A percentile compares a stretch with the other conserved stretches of the same genome.
These are phyloP conservation scores for Mucor velutinosus DNA, from an alignment of 371 early-diverging fungal species.

Conservation along the genomic window DNA sequence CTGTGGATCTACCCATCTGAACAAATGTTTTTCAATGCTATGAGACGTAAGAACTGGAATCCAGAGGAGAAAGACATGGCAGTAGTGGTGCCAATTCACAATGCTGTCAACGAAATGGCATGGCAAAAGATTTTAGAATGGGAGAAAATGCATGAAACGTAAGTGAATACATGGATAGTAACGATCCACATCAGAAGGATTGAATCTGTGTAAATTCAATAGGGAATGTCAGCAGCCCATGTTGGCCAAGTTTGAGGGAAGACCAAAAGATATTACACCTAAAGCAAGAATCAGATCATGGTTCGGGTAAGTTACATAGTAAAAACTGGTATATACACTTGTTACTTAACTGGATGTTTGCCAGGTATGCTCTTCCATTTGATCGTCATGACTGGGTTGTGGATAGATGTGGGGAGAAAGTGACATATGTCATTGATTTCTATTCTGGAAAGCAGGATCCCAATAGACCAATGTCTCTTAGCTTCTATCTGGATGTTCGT, in stretches of 20 bases:
- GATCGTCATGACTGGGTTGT: slow-evolving; percentile 98
- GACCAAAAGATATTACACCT: slow-evolving; percentile 82
- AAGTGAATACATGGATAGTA: slow-evolving; percentile 8
- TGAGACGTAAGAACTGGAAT: slow-evolving; percentile 88
- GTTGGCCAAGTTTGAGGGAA: slow-evolving; percentile 85
- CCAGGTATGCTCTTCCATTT: slow-evolving; percentile 77
- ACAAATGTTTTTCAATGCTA: slow-evolving; percentile 93
- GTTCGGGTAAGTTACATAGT: slow-evolving; percentile 59
- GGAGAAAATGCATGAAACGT: slow-evolving; percentile 75
- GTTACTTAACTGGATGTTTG: neutral
- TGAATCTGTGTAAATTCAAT: neutral
- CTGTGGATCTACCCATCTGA: slow-evolving; percentile 97
- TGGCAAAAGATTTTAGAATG: slow-evolving; percentile 92
- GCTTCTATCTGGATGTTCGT: slow-evolving; percentile 90
- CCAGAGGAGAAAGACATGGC: slow-evolving; percentile 70
- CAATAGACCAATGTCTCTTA: slow-evolving; percentile 55
- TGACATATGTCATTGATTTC: slow-evolving; percentile 95
- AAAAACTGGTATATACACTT: neutral
- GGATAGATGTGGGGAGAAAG: slow-evolving; percentile 90
- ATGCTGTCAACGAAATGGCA: slow-evolving; percentile 90
- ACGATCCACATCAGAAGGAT: neutral
- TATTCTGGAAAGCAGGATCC: slow-evolving; percentile 77
- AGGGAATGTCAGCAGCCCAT: slow-evolving; percentile 71
- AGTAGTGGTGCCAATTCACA: slow-evolving; percentile 57
- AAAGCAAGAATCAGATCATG: slow-evolving; percentile 76